phyloP scores from a whole-genome alignment of 2,329 filamentous ascomycete species.

The Pseudogymnoascus pannorum region DNA sequence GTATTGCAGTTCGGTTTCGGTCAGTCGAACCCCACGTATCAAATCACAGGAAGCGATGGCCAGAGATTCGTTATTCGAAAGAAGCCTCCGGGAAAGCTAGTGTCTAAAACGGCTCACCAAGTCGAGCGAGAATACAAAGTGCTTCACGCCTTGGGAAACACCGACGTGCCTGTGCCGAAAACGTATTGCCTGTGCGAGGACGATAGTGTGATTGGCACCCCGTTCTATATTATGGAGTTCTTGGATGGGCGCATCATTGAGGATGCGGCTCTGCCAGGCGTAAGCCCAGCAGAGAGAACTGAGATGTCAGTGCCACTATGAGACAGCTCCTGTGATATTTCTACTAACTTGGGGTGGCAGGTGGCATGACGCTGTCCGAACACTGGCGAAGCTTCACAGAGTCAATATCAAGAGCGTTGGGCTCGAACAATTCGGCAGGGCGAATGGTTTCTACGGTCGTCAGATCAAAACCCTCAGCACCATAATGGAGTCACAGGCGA shows the following conservation, averaged over 20 bases:
- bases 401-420: slow-evolving; percentile 61
- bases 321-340: background rate
- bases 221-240: slow-evolving; percentile 97
- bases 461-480: slow-evolving; percentile 78
- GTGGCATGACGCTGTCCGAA: slow-evolving; percentile 78
- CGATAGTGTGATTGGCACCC: slow-evolving; percentile 68
- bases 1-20: slow-evolving; percentile 78
- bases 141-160: slow-evolving; percentile 71
- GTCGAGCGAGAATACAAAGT: slow-evolving; percentile 94
- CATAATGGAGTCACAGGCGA: slow-evolving; percentile 72
- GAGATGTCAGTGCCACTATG: slow-evolving; percentile 50
- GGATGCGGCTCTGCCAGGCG: slow-evolving; percentile 72
- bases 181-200: slow-evolving; percentile 85
- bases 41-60: slow-evolving; percentile 66
- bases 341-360: slow-evolving; percentile 29
- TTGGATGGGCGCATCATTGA: slow-evolving; percentile 90
- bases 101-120: slow-evolving; percentile 90
- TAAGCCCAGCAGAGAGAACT: slow-evolving; percentile 59
- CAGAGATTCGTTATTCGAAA: slow-evolving; percentile 84
- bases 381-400: slow-evolving; percentile 77
- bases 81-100: slow-evolving; percentile 90
- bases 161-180: slow-evolving; percentile 78
- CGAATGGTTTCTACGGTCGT: slow-evolving; percentile 71
- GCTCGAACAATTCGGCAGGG: slow-evolving; percentile 65
- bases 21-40: slow-evolving; percentile 96